Evolutionary conservation across 345 rosid genomes (phyloP).

Genomic region (Arabis alpina): DNA sequence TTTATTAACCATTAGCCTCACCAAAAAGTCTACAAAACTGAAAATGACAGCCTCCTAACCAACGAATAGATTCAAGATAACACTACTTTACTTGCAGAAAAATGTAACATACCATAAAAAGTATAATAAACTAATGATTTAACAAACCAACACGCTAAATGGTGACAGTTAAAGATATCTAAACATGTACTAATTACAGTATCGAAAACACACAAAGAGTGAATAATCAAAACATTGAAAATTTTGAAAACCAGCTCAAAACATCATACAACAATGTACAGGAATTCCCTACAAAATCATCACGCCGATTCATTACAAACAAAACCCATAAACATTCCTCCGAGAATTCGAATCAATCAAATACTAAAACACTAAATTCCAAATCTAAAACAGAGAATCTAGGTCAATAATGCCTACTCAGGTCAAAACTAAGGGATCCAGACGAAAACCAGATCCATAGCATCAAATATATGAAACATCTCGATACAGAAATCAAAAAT

Average conservation of each 20-base stretch:
- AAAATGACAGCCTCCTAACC: slow-evolving; percentile 18
- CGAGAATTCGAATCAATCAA: not conserved
- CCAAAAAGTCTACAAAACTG: slow-evolving; percentile 2
- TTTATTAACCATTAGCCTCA: not conserved
- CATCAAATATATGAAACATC: not conserved
- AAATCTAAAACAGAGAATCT: slow-evolving; percentile 27
- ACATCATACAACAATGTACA: too few species aligned
- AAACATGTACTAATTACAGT: not conserved
- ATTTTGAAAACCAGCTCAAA: not conserved
- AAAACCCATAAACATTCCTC: not conserved
- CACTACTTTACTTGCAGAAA: slow-evolving; percentile 29
- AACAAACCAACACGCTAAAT: slow-evolving; percentile 25
- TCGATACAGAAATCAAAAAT: not conserved
- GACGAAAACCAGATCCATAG: slow-evolving; percentile 23
- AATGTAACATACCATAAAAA: slow-evolving; percentile 35
- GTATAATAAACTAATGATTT: slow-evolving; percentile 32
- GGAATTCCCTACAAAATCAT: too few species aligned
- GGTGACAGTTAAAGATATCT: slow-evolving; percentile 13
- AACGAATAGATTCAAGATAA: not conserved
- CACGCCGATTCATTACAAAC: not conserved
- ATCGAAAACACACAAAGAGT: not conserved
- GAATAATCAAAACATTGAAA: not conserved
- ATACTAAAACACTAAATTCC: slow-evolving; percentile 6
- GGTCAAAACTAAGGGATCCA: slow-evolving; percentile 25
- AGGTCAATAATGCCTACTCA: slow-evolving; percentile 16